These are phyloP conservation scores for Starmerella stellata DNA, from an alignment of 805 yeast species.

Conservation along the genomic window DNA sequence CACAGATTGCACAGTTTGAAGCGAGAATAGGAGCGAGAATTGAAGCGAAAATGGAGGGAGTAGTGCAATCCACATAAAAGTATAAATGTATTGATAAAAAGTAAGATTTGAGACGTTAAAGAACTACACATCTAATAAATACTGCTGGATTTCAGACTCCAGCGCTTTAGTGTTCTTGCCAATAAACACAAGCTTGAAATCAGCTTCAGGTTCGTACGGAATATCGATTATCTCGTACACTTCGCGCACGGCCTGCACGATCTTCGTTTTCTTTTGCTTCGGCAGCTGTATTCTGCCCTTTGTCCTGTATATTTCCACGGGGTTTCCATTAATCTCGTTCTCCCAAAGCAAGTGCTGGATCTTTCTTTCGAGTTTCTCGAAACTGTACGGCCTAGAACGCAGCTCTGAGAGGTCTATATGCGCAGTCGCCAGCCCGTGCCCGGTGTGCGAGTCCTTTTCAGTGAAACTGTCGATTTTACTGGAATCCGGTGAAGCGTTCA, in stretches of 20 bases:
- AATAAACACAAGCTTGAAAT: slow-evolving; percentile 52
- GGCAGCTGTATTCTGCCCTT: slow-evolving; percentile 49
- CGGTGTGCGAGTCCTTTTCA: not conserved
- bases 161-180: slow-evolving; percentile 40
- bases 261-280: slow-evolving; percentile 27
- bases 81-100: no score
- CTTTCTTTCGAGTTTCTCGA: slow-evolving; percentile 22
- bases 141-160: not conserved
- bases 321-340: slow-evolving; percentile 27
- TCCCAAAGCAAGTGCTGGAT: slow-evolving; percentile 69
- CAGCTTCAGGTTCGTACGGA: slow-evolving; percentile 23
- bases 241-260: slow-evolving; percentile 83
- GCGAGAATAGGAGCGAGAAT: no score
- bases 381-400: not conserved
- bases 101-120: no score
- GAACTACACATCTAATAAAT: no score
- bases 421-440: not conserved
- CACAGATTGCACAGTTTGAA: no score
- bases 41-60: no score
- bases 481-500: slow-evolving; percentile 35
- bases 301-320: slow-evolving; percentile 57
- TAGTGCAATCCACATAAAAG: no score
- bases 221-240: slow-evolving; percentile 62
- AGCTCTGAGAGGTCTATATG: not conserved
- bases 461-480: not conserved